Conservation (phyloP, 164 flowering plant genomes). For the Hamamelis virginiana region DNA sequence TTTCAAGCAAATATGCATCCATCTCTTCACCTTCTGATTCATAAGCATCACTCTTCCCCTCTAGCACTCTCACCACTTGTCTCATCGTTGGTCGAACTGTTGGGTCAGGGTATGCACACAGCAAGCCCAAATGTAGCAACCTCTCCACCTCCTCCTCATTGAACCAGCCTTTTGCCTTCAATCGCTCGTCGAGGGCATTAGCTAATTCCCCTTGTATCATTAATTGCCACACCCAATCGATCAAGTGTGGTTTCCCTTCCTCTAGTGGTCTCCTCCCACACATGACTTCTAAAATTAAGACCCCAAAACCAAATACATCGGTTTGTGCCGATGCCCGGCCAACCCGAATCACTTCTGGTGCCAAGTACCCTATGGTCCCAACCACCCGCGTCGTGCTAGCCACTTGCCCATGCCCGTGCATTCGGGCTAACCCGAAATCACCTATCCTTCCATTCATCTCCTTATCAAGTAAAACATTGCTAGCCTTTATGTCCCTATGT, state of each 20-base stretch:
- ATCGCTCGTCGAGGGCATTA: slow-evolving; percentile 36
- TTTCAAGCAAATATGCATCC: slow-evolving; percentile 34
- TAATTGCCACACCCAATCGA: slow-evolving; percentile 44
- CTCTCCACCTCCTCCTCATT: slow-evolving; percentile 46
- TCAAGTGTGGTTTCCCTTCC: slow-evolving; percentile 49
- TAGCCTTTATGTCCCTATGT: slow-evolving; percentile 74
- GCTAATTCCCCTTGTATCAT: slow-evolving; percentile 34
- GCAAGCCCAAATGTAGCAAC: slow-evolving; percentile 54
- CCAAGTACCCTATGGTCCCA: slow-evolving; percentile 70
- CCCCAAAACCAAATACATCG: slow-evolving; percentile 63
- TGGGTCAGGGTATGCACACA: slow-evolving; percentile 55
- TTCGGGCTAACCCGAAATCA: slow-evolving; percentile 71
- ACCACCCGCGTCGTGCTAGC: slow-evolving; percentile 53
- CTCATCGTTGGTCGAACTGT: slow-evolving; percentile 58
- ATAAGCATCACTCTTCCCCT: slow-evolving; percentile 31
- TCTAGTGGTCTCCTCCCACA: slow-evolving; percentile 64
- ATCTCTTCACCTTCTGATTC: slow-evolving; percentile 36
- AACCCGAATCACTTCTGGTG: slow-evolving; percentile 52
- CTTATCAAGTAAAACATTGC: slow-evolving; percentile 64
- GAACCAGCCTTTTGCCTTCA: slow-evolving; percentile 30
- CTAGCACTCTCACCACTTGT: slow-evolving; percentile 57
- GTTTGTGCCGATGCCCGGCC: slow-evolving; percentile 58
- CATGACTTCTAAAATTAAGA: slow-evolving; percentile 58
- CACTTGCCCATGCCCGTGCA: slow-evolving; percentile 44
- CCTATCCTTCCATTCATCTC: slow-evolving; percentile 69